phyloP scores from a whole-genome alignment of 768 basidiomycete genomes.

The Mrakia gelida region DNA sequence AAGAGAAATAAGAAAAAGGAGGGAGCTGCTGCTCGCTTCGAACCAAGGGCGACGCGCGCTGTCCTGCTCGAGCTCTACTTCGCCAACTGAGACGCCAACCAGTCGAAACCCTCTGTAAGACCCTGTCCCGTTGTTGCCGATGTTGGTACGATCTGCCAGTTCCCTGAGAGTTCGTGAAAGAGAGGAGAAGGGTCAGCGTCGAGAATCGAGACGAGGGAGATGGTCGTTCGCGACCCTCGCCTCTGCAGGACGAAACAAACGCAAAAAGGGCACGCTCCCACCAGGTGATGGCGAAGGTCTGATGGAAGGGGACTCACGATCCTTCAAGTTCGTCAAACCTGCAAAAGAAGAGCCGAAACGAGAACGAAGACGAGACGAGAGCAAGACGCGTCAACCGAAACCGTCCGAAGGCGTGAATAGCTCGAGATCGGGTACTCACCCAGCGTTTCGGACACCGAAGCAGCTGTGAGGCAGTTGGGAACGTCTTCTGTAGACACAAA shows the following conservation, averaged over 20 bases:
- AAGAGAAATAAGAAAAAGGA: background rate
- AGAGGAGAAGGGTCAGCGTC: background rate
- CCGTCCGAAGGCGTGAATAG: background rate
- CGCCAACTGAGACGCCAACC: constrained; percentile 13
- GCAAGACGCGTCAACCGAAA: background rate
- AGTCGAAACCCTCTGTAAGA: constrained; percentile 25
- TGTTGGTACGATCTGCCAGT: constrained; percentile 30
- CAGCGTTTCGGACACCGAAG: constrained; percentile 8
- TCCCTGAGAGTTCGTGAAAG: background rate
- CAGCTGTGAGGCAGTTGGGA: constrained; percentile 6
- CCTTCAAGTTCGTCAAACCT: constrained; percentile 30
- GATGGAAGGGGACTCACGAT: constrained; percentile 14
- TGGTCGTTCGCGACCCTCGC: too few relatives aligned
- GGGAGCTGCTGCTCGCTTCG: background rate
- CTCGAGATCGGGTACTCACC: background rate
- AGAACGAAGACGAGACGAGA: background rate
- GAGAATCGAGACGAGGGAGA: background rate
- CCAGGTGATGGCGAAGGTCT: too few relatives aligned
- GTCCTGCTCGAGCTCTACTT: background rate
- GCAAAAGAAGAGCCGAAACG: background rate
- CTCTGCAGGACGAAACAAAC: too few relatives aligned
- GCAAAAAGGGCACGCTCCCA: too few relatives aligned
- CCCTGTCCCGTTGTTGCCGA: background rate
- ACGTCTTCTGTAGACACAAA: constrained; percentile 1
- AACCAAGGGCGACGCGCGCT: background rate